These are phyloP conservation scores for Fusarium neocosmosporiellum DNA, from an alignment of 2,329 filamentous ascomycete genomes.

Conservation along the genomic window DNA sequence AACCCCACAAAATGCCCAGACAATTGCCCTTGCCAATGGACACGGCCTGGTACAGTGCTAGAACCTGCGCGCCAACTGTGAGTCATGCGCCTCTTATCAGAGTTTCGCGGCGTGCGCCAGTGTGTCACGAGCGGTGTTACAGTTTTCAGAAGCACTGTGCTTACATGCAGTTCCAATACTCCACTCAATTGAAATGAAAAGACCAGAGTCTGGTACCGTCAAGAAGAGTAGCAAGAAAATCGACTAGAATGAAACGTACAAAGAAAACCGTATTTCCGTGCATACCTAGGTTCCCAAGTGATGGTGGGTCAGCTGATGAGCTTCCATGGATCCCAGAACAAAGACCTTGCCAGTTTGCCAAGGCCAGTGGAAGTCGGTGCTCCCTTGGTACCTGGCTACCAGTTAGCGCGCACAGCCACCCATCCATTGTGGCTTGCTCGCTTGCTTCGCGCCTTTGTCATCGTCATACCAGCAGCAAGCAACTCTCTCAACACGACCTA, in stretches of 20 bases:
- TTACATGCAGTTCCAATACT: background rate
- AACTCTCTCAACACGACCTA: constrained; percentile 8
- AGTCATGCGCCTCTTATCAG: background rate
- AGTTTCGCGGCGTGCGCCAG: background rate
- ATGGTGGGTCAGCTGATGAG: background rate
- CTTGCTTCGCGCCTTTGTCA: constrained; percentile 38
- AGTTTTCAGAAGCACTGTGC: background rate
- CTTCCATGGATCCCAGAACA: background rate
- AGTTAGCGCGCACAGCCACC: constrained; percentile 31
- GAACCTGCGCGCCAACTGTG: background rate
- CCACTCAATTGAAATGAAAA: background rate
- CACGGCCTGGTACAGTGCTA: background rate
- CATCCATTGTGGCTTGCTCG: constrained; percentile 7
- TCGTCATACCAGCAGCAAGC: constrained; percentile 36
- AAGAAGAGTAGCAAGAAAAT: background rate
- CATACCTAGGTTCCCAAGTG: background rate
- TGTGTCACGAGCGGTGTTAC: background rate
- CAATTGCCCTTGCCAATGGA: constrained; percentile 18
- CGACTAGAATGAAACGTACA: background rate
- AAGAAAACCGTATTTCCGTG: background rate
- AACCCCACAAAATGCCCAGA: constrained; percentile 29
- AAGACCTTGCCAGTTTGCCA: background rate
- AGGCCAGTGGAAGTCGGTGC: background rate
- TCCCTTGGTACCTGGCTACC: background rate
- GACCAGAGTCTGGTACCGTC: background rate